phyloP scores from a whole-genome alignment of 2,329 filamentous ascomycete species.

The Nemania abortiva region DNA sequence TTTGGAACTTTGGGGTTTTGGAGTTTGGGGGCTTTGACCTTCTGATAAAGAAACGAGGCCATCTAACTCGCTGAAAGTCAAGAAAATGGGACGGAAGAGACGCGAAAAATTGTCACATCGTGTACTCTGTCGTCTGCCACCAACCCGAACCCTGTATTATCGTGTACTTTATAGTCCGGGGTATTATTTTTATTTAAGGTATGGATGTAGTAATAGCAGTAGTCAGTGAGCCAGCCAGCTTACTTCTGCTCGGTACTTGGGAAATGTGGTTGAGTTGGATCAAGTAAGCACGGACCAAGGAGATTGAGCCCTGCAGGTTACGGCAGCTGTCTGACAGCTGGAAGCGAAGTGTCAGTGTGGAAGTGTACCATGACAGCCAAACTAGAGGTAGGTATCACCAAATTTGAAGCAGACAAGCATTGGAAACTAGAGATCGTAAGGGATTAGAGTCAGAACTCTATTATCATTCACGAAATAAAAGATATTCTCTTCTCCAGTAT shows the following conservation, averaged over 20 bases:
- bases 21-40: neutral
- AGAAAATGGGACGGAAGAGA: neutral
- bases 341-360: neutral
- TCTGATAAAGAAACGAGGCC: neutral
- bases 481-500: too few species aligned
- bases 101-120: neutral
- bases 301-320: neutral
- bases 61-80: conserved; percentile 4
- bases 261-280: conserved; percentile 1
- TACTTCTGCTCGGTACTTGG: too few species aligned
- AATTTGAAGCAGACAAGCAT: neutral
- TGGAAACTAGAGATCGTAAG: neutral
- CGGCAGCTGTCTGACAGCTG: conserved; percentile 20
- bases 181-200: too few species aligned
- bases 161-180: neutral
- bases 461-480: neutral
- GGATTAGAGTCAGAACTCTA: neutral
- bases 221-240: too few species aligned
- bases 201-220: too few species aligned
- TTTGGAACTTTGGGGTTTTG: too few species aligned
- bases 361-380: neutral
- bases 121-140: neutral
- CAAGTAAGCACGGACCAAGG: neutral
- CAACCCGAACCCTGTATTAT: neutral
- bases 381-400: conserved; percentile 9